Conservation (phyloP, 495 filamentous ascomycete species). For the Cercophora scortea region DNA sequence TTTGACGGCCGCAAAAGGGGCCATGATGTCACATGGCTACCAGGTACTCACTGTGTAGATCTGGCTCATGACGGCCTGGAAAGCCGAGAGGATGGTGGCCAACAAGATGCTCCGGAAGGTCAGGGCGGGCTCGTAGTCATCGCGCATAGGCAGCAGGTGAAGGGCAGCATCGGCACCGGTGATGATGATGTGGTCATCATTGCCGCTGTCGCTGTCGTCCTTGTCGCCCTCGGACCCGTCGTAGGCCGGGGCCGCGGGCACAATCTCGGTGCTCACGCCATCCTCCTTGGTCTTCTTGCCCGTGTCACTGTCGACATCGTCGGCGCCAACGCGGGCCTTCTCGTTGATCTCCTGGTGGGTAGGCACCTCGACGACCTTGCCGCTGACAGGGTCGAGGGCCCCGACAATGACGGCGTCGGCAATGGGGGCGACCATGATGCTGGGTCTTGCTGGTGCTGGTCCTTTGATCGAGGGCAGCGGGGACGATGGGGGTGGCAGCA, state of each 20-base stretch:
- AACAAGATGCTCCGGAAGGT: slow-evolving; percentile 40
- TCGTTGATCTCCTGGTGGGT: slow-evolving; percentile 10
- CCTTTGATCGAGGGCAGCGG: too few relatives aligned
- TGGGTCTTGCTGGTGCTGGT: too few relatives aligned
- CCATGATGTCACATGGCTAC: background rate
- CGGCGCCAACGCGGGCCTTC: slow-evolving; percentile 5
- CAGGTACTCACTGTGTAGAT: slow-evolving; percentile 30
- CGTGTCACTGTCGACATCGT: background rate
- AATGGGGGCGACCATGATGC: background rate
- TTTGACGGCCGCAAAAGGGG: background rate
- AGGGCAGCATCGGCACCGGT: slow-evolving; percentile 15
- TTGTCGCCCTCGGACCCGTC: background rate
- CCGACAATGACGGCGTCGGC: slow-evolving; percentile 6
- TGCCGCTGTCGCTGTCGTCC: slow-evolving; percentile 22
- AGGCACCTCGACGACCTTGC: slow-evolving; percentile 7
- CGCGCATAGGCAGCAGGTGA: slow-evolving; percentile 34
- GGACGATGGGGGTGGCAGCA: too few relatives aligned
- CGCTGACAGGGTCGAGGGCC: slow-evolving; percentile 9
- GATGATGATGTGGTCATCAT: slow-evolving; percentile 19
- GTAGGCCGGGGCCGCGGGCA: background rate
- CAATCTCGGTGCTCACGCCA: slow-evolving; percentile 1
- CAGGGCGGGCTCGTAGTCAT: slow-evolving; percentile 36
- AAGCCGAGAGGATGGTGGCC: slow-evolving; percentile 34
- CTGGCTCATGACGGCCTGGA: slow-evolving; percentile 42
- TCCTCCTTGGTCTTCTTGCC: background rate